A percentile compares a stretch with the other conserved stretches of the same genome.
Conservation (phyloP, 1,139 yeast genomes). For the Kodamaea plutei region DNA sequence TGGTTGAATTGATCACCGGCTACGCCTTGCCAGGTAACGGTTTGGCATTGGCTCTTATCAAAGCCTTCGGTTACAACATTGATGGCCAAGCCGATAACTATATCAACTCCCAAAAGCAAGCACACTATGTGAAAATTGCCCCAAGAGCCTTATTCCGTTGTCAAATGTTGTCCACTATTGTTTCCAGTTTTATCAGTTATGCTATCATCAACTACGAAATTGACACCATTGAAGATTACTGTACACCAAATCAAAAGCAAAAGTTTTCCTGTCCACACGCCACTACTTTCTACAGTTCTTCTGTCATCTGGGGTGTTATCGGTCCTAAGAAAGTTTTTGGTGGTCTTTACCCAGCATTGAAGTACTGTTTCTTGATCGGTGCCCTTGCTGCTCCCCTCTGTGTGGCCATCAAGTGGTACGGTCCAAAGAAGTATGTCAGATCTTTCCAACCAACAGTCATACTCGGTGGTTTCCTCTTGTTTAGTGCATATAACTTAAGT, state of each 20-base stretch:
- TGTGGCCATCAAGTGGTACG: slow-evolving; percentile 21
- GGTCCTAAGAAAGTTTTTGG: slow-evolving; percentile 52
- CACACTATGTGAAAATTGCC: slow-evolving; percentile 57
- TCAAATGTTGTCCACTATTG: slow-evolving; percentile 44
- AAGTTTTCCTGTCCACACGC: slow-evolving; percentile 48
- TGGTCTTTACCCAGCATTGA: slow-evolving; percentile 45
- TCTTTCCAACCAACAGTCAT: slow-evolving; percentile 19
- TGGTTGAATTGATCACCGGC: slow-evolving; percentile 37
- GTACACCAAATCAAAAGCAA: slow-evolving; percentile 37
- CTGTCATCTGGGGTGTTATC: slow-evolving; percentile 64
- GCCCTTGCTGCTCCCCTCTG: slow-evolving; percentile 25
- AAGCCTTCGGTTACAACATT: slow-evolving; percentile 38
- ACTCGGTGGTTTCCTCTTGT: slow-evolving; percentile 15
- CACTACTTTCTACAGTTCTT: slow-evolving; percentile 48
- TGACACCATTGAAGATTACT: slow-evolving; percentile 42
- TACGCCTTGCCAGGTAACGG: slow-evolving; percentile 39
- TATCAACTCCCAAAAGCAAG: slow-evolving; percentile 53
- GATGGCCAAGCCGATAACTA: slow-evolving; percentile 60
- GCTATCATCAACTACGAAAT: slow-evolving; percentile 55
- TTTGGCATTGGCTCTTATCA: slow-evolving; percentile 33
- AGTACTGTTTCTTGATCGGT: slow-evolving; percentile 53
- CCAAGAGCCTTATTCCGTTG: slow-evolving; percentile 60
- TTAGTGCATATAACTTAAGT: slow-evolving; percentile 15
- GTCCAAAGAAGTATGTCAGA: slow-evolving; percentile 12
- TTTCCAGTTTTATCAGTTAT: slow-evolving; percentile 45